Evolutionary conservation across 768 basidiomycete genomes (phyloP).

Genomic region (Auriscalpium vulgare): DNA sequence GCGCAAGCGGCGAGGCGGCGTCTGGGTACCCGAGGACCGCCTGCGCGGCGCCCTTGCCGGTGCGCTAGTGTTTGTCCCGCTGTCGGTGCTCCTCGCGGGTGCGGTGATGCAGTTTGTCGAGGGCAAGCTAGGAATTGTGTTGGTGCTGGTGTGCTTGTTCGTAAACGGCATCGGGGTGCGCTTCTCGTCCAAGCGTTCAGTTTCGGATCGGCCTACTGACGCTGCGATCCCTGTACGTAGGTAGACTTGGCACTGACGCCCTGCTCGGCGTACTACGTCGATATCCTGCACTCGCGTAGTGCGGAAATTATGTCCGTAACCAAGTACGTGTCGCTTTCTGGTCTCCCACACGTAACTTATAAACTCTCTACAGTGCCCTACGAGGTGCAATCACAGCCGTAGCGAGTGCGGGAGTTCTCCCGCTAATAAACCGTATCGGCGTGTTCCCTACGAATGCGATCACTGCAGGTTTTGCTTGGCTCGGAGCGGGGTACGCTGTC

Average conservation of each 20-base stretch:
- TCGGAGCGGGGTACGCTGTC: constrained; percentile 43
- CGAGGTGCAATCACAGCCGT: constrained; percentile 37
- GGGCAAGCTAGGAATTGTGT: constrained; percentile 39
- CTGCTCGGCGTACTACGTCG: constrained; percentile 47
- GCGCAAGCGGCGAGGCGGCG: constrained; percentile 40
- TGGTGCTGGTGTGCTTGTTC: constrained; percentile 51
- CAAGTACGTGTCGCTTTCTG: constrained; percentile 30
- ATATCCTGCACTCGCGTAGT: constrained; percentile 51
- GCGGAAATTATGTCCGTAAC: constrained; percentile 54
- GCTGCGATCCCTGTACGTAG: constrained; percentile 23
- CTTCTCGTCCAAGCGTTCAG: not conserved
- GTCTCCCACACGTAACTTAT: not conserved
- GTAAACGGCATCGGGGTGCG: constrained; percentile 57
- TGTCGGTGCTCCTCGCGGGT: constrained; percentile 42
- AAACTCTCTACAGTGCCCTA: constrained; percentile 31
- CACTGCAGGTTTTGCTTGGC: constrained; percentile 37
- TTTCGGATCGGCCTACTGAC: not conserved
- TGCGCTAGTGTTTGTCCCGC: constrained; percentile 40
- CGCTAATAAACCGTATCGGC: constrained; percentile 46
- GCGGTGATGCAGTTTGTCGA: constrained; percentile 41
- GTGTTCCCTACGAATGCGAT: constrained; percentile 41
- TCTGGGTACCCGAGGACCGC: constrained; percentile 65
- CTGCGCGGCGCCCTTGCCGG: constrained; percentile 45
- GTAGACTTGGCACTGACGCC: constrained; percentile 51
- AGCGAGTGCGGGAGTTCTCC: constrained; percentile 39